Base-by-base conservation (phyloP, 345 rosid species). In the Anacardium occidentale region DNA sequence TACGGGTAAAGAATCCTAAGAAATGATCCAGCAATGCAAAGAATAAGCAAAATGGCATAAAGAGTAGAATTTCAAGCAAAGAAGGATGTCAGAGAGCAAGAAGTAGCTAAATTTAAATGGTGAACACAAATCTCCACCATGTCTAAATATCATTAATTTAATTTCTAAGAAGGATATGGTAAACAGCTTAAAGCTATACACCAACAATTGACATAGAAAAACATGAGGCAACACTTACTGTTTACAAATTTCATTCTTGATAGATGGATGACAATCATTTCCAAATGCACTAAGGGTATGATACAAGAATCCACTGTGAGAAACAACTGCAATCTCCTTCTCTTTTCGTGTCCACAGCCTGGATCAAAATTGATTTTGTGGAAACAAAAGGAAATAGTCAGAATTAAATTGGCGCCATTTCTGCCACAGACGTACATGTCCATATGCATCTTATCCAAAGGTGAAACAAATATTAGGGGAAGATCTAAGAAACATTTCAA, bases 271-370 rank as follows among this genome's bases (percentile, higher is more conserved):
- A 69, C 87, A 80, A 67, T 84, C 89, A 34, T 76, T 82, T 59
- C 91, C 92, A 52, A 89, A 90, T 62, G 80, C 73, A 72, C 81
- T 82, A 52, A 92, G 61, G 8, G 84, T 81, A 5, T 87, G 86
- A 61, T 75, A 80, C 74, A 92, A 79, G 81, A 89, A 87, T 10
- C 85, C 88, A 34, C 96, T 83, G 78, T 92, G 98, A 64, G 87
- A 79, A 64, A 92, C 98, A 70, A 88, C 81, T 2, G 91, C 96
- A 58, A 92, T 92, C 83, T 87, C 94, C 71, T 79, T 90, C 73
- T 92, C 98, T 45, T 83, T 80, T 56, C 92, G 83, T 8, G 88
- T 84, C 89, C 86, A 83, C 77, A 92, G 69, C 98, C 98, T 92
- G 83, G 40, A 58, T 4, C 67, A 74, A 29, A 29, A 50, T 67